These are phyloP conservation scores for Mychonastes homosphaera DNA, from an alignment of 139 green algal species.

Conservation along the genomic window DNA sequence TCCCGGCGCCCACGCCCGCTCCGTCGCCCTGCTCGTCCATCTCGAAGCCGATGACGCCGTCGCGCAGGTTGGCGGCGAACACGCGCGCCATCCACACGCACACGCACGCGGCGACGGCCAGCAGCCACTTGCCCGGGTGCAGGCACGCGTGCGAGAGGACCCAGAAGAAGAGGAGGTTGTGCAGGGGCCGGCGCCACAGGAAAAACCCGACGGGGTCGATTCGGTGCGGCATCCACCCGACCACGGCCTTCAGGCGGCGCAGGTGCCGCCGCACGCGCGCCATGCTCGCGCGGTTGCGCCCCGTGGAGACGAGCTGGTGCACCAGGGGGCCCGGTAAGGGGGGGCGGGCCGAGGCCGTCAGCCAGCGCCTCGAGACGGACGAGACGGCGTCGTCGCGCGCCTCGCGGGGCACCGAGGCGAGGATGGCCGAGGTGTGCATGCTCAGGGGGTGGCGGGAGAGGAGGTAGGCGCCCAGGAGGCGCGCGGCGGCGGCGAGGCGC, in stretches of 20 bases:
- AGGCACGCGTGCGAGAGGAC: slow-evolving; percentile 13
- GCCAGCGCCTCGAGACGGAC: neutral
- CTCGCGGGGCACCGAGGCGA: neutral
- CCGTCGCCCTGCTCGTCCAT: slow-evolving; percentile 8
- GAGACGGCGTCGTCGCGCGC: neutral
- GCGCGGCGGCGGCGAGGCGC: too few species aligned
- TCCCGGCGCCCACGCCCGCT: slow-evolving; percentile 3
- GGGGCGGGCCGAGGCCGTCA: neutral
- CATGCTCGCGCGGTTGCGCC: neutral
- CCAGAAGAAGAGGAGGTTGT: slow-evolving; percentile 17
- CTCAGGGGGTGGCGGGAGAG: too few species aligned
- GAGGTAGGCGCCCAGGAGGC: too few species aligned
- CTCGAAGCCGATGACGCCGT: slow-evolving; percentile 17
- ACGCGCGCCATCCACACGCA: neutral
- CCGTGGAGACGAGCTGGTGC: slow-evolving; percentile 12
- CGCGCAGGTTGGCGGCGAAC: slow-evolving; percentile 3
- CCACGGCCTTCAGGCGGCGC: slow-evolving; percentile 14
- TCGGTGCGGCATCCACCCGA: slow-evolving; percentile 16
- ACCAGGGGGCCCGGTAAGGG: neutral
- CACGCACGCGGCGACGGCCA: neutral
- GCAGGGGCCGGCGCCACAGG: slow-evolving; percentile 9
- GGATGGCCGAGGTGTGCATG: too few species aligned
- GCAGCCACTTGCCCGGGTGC: slow-evolving; percentile 7
- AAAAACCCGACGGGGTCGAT: slow-evolving; percentile 17
- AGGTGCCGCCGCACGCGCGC: neutral